These are phyloP conservation scores for Chaetomiaceae sp. DNA, from an alignment of 2,329 filamentous ascomycete genomes.

Conservation along the genomic window DNA sequence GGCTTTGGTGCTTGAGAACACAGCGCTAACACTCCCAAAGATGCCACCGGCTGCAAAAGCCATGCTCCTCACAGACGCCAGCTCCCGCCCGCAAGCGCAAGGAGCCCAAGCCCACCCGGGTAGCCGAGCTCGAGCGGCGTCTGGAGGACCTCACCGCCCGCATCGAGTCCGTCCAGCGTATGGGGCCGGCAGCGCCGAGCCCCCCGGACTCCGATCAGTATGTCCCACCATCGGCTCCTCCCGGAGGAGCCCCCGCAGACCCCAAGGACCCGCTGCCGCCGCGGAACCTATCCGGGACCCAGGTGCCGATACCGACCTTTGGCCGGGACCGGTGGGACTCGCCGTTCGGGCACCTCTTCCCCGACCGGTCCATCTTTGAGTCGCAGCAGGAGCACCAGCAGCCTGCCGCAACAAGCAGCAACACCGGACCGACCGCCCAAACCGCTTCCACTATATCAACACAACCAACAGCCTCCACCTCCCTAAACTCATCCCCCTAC, in stretches of 20 bases:
- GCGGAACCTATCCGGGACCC: neutral
- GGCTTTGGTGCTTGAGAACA: neutral
- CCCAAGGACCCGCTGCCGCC: neutral
- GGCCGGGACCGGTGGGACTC: slow-evolving; percentile 17
- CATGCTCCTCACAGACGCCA: slow-evolving; percentile 44
- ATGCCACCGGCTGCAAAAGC: slow-evolving; percentile 45
- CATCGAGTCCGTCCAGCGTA: slow-evolving; percentile 32
- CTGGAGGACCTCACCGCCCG: slow-evolving; percentile 47
- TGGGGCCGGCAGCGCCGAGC: slow-evolving; percentile 13
- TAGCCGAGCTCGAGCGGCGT: slow-evolving; percentile 48
- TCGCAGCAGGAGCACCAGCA: neutral
- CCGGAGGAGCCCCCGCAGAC: neutral
- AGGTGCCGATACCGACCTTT: neutral
- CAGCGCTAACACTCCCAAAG: slow-evolving; percentile 29
- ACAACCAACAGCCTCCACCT: neutral
- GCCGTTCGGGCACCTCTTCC: slow-evolving; percentile 37
- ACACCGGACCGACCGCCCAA: neutral
- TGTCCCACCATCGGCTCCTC: neutral
- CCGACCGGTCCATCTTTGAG: slow-evolving; percentile 2
- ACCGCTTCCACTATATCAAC: neutral
- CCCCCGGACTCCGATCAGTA: slow-evolving; percentile 18
- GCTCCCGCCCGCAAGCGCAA: slow-evolving; percentile 46
- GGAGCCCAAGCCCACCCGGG: slow-evolving; percentile 43
- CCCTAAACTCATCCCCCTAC: neutral
- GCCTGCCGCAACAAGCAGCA: neutral